These are phyloP conservation scores for Panellus pusillus DNA, from an alignment of 768 basidiomycete genomes.

Conservation along the genomic window DNA sequence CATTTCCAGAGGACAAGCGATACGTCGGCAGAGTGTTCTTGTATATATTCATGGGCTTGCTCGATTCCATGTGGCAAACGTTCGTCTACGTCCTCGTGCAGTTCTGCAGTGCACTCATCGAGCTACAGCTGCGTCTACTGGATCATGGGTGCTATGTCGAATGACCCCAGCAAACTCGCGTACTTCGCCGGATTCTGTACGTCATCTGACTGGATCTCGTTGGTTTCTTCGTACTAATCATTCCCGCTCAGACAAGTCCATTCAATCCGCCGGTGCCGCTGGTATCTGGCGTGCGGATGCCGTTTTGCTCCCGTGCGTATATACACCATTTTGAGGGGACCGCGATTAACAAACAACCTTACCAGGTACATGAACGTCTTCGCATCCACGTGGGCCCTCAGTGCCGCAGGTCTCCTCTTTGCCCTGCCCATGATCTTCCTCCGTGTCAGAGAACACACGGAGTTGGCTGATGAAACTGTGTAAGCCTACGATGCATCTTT, in stretches of 20 bases:
- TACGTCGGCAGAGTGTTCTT: slow-evolving; percentile 61
- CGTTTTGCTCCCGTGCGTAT: slow-evolving; percentile 54
- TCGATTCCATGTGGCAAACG: slow-evolving; percentile 87
- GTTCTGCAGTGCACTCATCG: no score
- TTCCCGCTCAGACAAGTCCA: slow-evolving; percentile 56
- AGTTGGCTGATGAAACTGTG: slow-evolving; percentile 52
- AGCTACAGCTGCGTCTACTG: slow-evolving; percentile 44
- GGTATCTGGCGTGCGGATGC: slow-evolving; percentile 74
- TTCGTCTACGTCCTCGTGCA: slow-evolving; percentile 35
- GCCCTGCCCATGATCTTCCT: slow-evolving; percentile 57
- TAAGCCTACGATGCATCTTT: slow-evolving; percentile 31
- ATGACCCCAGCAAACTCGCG: slow-evolving; percentile 76
- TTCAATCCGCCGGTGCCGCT: slow-evolving; percentile 77
- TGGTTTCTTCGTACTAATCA: not conserved
- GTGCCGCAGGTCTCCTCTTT: slow-evolving; percentile 47
- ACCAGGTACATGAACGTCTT: slow-evolving; percentile 59
- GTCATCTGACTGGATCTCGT: slow-evolving; percentile 26
- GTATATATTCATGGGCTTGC: slow-evolving; percentile 71
- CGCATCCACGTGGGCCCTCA: slow-evolving; percentile 53
- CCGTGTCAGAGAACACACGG: slow-evolving; percentile 52
- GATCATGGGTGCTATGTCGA: slow-evolving; percentile 86
- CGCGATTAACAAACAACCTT: not conserved
- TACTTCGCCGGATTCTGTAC: slow-evolving; percentile 81
- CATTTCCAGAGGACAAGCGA: slow-evolving; percentile 33
- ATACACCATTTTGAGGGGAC: slow-evolving; percentile 24